These are phyloP conservation scores for Backusella circina DNA, from an alignment of 192 early-diverging fungal genomes.

Conservation along the genomic window DNA sequence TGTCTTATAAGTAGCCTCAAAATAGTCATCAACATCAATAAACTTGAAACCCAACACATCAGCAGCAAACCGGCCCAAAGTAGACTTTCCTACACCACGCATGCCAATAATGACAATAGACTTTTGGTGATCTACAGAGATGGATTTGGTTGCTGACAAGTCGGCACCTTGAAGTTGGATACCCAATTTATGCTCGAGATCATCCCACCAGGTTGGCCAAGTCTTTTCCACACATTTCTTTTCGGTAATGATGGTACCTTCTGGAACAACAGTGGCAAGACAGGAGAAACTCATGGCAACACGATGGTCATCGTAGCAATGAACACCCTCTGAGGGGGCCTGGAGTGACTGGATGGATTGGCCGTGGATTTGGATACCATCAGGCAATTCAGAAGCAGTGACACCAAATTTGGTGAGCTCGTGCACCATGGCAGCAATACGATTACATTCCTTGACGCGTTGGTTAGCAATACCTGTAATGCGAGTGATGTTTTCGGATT, in stretches of 20 bases:
- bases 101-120: slow-evolving; percentile 93
- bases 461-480: slow-evolving; percentile 98
- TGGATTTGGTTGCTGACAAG: slow-evolving; percentile 18
- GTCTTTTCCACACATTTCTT: slow-evolving; percentile 99
- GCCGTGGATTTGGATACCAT: slow-evolving; percentile 90
- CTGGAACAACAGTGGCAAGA: slow-evolving; percentile 71
- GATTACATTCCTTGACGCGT: slow-evolving; percentile 97
- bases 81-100: slow-evolving; percentile 97
- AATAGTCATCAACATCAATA: slow-evolving; percentile 85
- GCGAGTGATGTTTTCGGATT: slow-evolving; percentile 61
- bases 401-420: slow-evolving; percentile 93
- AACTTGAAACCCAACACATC: slow-evolving; percentile 64
- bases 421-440: slow-evolving; percentile 94
- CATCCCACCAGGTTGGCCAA: slow-evolving; percentile 99
- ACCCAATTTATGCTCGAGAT: slow-evolving; percentile 79
- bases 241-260: slow-evolving; percentile 78
- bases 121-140: slow-evolving; percentile 5
- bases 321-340: slow-evolving; percentile 61
- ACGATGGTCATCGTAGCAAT: slow-evolving; percentile 97
- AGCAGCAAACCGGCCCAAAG: slow-evolving; percentile 75
- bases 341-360: slow-evolving; percentile 45
- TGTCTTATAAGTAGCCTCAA: slow-evolving; percentile 66
- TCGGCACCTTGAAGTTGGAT: slow-evolving; percentile 57
- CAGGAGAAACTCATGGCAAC: slow-evolving; percentile 97
- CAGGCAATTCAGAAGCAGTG: slow-evolving; percentile 72